Base-by-base conservation (phyloP, 306 rosid genomes). In the Ceratonia siliqua region DNA sequence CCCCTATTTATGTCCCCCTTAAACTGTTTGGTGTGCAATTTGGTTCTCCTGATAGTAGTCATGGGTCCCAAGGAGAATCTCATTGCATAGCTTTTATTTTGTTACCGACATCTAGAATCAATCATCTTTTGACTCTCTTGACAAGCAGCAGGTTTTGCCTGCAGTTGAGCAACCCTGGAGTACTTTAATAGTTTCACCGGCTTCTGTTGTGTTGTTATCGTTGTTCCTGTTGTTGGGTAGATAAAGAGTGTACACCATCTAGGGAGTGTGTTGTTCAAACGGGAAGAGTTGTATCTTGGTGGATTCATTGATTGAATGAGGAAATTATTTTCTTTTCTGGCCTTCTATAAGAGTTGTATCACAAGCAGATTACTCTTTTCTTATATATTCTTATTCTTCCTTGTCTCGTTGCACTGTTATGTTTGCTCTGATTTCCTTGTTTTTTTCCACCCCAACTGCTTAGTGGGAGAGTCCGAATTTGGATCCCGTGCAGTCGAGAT, bases 231-330 rank as follows among this genome's bases (percentile, higher is more conserved):
- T 84, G 80, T 76, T 58, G 82, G 76, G 82, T 82, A 71, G 22
- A 22, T 76, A 71, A 71, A 81, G 82, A 80, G 89, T 41, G 84
- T 82, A 24, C 57, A 30, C 36, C 56, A 33, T 80, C 65, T 72
- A 66, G 86, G 76, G 57, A 64, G 85, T 70, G 78, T 85, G 80
- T 85, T 81, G 66, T 82, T 80, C 75, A 82, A 83, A 82, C 73
- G 73, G 82, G 66, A 84, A 71, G 83, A 78, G 82, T 78, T 88
- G 92, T 88, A 90, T 81, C 82, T 73, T 73, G 36, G 77, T 83
- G 86, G 78, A 73, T 68, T 84, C 64, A 61, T 75, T 77, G 71
- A 57, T 75, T 57, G 53, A 75, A 82, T 76, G 90, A 74, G 69
- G 3, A 41, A 10, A 41, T 81, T 56, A 83, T 70, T 46, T 76